Conservation (phyloP, 345 rosid genomes). For the Euphorbia lathyris region DNA sequence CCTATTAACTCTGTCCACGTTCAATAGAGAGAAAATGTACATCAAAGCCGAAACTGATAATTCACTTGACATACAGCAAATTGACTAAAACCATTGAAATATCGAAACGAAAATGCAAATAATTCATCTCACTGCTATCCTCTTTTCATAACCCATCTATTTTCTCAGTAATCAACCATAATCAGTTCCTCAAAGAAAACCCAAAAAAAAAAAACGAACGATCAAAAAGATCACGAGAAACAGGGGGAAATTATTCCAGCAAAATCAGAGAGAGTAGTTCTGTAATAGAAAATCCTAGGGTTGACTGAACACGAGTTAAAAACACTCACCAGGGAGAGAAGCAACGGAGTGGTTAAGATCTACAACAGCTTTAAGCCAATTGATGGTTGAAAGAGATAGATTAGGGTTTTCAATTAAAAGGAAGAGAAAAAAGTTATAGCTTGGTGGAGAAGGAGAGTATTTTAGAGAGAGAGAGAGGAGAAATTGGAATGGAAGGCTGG, state of each 20-base stretch:
- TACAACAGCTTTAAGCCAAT: conserved; percentile 12
- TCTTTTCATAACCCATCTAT: background rate
- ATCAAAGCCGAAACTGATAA: background rate
- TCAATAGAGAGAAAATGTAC: background rate
- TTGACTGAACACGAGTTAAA: conserved; percentile 30
- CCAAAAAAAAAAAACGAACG: background rate
- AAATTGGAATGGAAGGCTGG: conserved; percentile 18
- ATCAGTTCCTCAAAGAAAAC: background rate
- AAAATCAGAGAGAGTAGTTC: background rate
- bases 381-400: background rate
- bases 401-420: conserved; percentile 18
- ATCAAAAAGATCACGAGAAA: conserved; percentile 3
- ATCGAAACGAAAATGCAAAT: background rate
- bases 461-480: background rate
- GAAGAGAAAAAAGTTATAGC: conserved; percentile 1
- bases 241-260: background rate
- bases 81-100: too few relatives aligned
- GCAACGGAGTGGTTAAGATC: conserved; percentile 28
- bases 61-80: too few relatives aligned
- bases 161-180: background rate
- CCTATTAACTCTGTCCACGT: conserved; percentile 1
- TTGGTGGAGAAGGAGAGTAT: conserved; percentile 26
- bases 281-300: conserved; percentile 32
- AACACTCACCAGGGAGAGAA: conserved; percentile 36
- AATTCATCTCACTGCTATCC: background rate